Base-by-base conservation (phyloP, 2,329 filamentous ascomycete genomes). In the Exserohilum rostratum region DNA sequence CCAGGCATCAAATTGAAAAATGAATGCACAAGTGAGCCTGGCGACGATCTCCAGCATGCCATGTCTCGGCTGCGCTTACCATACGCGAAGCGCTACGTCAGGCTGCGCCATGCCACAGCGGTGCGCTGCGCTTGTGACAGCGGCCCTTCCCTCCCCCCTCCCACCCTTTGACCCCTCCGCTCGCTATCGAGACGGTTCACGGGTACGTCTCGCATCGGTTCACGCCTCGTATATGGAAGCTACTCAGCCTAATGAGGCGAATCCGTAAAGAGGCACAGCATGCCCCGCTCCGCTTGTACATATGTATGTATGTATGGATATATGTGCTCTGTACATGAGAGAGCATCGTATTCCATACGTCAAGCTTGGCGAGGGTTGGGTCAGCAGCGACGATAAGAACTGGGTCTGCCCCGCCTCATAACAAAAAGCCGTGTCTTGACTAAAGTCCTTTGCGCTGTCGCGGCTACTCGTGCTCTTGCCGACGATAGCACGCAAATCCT, bases 31-130 rank as follows among this genome's bases (percentile, higher is more conserved):
- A 40, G 42, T 51, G 34, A 45, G 51, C 27, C 52, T 27, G 47
- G 47, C 29, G 52, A 34, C 39, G 49, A 55, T 55, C 52, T 55
- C 42, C 42, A 51, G 40, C 40, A 51, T 46, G 42, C 29, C 35
- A 34, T 35, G 25, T 46, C 47, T 55, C 52, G 52, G 52, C 50
- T 55, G 52, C 52, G 52, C 47, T 55, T 55, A 55, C 47, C 52
- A 51, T 31, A 34, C 52, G 47, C 52, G 40, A 38, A 46, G 42
- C 52, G 44, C 52, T 51, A 50, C 35, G 18, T 30, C 30, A 50
- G 31, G 31, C 44, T 22, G 31, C 45, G 50, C 37, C 48, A 43
- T 43, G 31, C 37, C 31, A 49, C 45, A 1, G 33, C 15, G 15
- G 13, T 35, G 15, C 9, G 33, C 22, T 51, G 47, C 52, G 52